These are phyloP conservation scores for Colletotrichum salicis DNA, from an alignment of 2,329 filamentous ascomycete species.

Conservation along the genomic window DNA sequence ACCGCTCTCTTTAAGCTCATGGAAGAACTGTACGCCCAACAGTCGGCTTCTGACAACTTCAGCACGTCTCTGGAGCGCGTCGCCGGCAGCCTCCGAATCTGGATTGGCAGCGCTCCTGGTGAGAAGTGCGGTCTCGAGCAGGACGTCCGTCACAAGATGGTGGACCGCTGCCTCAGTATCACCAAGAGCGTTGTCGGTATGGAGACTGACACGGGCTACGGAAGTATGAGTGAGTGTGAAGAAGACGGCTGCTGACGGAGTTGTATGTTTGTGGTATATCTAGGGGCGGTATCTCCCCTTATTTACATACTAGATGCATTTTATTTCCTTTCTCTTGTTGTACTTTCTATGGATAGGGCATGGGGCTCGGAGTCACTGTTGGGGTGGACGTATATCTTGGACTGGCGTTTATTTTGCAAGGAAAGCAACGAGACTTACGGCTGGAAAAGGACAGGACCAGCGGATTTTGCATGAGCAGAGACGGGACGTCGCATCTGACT, in stretches of 20 bases:
- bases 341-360: slow-evolving; percentile 24
- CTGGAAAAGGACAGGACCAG: slow-evolving; percentile 32
- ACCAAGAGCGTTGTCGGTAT: slow-evolving; percentile 69
- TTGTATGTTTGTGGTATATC: not conserved
- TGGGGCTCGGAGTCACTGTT: slow-evolving; percentile 13
- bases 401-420: slow-evolving; percentile 15
- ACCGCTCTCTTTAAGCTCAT: slow-evolving; percentile 69
- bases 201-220: slow-evolving; percentile 69
- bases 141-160: slow-evolving; percentile 62
- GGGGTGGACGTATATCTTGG: slow-evolving; percentile 7
- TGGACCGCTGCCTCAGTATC: slow-evolving; percentile 65
- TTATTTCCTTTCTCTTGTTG: slow-evolving; percentile 4
- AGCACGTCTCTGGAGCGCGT: slow-evolving; percentile 64
- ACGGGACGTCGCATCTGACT: slow-evolving; percentile 7
- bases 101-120: slow-evolving; percentile 66
- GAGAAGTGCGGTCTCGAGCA: slow-evolving; percentile 62
- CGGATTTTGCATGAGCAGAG: slow-evolving; percentile 29
- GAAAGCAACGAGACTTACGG: slow-evolving; percentile 27
- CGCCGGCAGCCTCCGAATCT: slow-evolving; percentile 67
- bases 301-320: slow-evolving; percentile 22
- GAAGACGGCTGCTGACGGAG: slow-evolving; percentile 40
- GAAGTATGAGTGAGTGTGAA: slow-evolving; percentile 64
- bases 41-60: slow-evolving; percentile 58
- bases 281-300: slow-evolving; percentile 6
- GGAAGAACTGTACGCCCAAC: slow-evolving; percentile 60